These are phyloP conservation scores for Daldinia bambusicola DNA, from an alignment of 495 filamentous ascomycete species.

Conservation along the genomic window DNA sequence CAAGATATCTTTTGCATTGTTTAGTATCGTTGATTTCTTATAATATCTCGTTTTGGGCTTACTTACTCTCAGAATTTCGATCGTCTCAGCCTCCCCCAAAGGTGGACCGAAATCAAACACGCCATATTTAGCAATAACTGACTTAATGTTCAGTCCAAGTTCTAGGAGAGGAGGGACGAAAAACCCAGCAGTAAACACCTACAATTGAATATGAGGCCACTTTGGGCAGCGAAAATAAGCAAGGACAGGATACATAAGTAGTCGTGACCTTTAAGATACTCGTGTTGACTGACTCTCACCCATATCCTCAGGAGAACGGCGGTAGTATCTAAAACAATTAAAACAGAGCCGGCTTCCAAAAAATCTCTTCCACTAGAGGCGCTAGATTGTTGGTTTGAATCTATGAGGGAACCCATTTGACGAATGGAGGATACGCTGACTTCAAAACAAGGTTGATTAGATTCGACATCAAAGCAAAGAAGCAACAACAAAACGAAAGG, in stretches of 20 bases:
- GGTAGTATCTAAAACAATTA: background rate
- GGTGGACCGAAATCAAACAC: background rate
- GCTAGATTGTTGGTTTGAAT: background rate
- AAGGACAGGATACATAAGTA: background rate
- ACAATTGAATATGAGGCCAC: conserved; percentile 1
- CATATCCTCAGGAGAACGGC: background rate
- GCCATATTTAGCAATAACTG: background rate
- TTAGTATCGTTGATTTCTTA: background rate
- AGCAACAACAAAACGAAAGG: background rate
- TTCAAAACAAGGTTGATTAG: background rate
- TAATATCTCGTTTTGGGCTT: background rate
- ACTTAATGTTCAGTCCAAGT: background rate
- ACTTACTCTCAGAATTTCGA: background rate
- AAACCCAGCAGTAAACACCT: background rate
- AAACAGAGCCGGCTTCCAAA: background rate
- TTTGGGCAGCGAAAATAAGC: background rate
- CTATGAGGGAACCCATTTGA: background rate
- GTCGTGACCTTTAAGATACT: background rate
- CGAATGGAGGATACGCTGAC: background rate
- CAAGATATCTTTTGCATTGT: background rate
- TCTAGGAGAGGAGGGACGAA: background rate
- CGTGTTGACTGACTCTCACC: background rate
- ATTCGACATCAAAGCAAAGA: background rate
- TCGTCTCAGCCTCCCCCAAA: background rate
- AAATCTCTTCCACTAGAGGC: background rate